Evolutionary conservation across 1,284 basidiomycete species (phyloP), one percentile per base, ranked within the genome.

Genomic region (Nidula niveotomentosa): DNA sequence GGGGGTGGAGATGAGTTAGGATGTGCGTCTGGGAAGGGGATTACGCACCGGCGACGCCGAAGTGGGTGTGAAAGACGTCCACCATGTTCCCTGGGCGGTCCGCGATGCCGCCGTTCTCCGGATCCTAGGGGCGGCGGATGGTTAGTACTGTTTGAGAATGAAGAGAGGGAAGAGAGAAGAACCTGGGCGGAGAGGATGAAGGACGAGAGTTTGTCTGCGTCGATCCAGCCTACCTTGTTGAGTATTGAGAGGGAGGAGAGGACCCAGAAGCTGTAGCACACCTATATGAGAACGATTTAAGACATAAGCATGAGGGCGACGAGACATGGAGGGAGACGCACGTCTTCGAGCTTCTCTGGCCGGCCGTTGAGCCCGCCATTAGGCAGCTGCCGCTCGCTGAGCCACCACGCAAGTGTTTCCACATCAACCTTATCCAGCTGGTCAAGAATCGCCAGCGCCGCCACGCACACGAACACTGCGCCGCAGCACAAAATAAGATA

Each of bases 241-340:
- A 99, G 72, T 56, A 98, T 96, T 15, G 93, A 86, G 50, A 99
- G 72, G 0, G 92, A 79, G 0, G 96, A 95, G 2, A 99, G 81
- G 5, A 96, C 94, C 95, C 96, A 99, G 78, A 94, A 96, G 63
- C 91, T 94, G 73, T 99, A 99, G 76, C 97, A 99, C 2, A 97
- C 93, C 94, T 96, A 59, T 5, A 34, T 44, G 23, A 48, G 5
- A 15, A 8, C n/a, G 34, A 13, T n/a, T 34, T 36, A 6, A 49
- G 10, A 13, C 12, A 18, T 51, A 44, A 43, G 35, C 8, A 67
- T 47, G 13, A 6, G 12, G 9, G 12, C 1, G 18, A 15, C 8
- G 10, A n/a, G 13, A n/a, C n/a, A 47, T 3, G n/a, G 18, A n/a
- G 5, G 7, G 13, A 47, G 43, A 68, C 87, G 64, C 62, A 96